phyloP scores from a whole-genome alignment of 345 rosid genomes.

The Acer yangbiense region DNA sequence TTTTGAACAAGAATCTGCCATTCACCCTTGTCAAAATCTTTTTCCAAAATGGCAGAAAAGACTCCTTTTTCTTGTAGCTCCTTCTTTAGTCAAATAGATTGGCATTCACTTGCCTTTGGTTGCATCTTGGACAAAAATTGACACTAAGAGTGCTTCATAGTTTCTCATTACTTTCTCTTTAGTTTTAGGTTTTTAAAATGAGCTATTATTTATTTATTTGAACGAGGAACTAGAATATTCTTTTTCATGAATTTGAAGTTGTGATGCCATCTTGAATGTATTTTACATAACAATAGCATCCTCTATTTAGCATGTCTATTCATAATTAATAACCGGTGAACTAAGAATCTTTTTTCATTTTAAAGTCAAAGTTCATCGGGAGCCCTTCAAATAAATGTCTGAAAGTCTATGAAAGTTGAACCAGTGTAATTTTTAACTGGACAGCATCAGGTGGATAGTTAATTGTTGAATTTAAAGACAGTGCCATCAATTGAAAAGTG shows the following conservation, averaged over 20 bases:
- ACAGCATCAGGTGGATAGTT: not conserved
- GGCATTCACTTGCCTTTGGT: not conserved
- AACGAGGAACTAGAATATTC: not conserved
- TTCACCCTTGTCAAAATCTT: not conserved
- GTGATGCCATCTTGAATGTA: constrained; percentile 1
- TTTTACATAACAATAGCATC: not conserved
- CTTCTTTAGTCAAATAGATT: constrained; percentile 1
- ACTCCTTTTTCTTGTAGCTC: not conserved
- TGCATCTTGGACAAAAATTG: not conserved
- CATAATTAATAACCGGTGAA: not conserved
- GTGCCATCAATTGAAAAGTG: no score
- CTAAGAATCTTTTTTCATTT: constrained; percentile 2
- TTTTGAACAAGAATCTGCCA: not conserved
- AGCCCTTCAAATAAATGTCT: not conserved
- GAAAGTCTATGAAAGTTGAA: constrained; percentile 2
- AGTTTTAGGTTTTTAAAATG: not conserved
- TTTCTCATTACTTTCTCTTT: not conserved
- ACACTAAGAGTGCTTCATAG: not conserved
- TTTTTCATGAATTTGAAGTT: not conserved
- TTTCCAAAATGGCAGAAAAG: not conserved
- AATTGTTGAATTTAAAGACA: no score
- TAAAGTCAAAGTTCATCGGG: not conserved
- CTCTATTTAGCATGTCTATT: not conserved
- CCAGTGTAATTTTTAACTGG: not conserved
- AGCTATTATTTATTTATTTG: not conserved